Conservation (phyloP, 768 basidiomycete genomes). For the Lactifluus pinguis region DNA sequence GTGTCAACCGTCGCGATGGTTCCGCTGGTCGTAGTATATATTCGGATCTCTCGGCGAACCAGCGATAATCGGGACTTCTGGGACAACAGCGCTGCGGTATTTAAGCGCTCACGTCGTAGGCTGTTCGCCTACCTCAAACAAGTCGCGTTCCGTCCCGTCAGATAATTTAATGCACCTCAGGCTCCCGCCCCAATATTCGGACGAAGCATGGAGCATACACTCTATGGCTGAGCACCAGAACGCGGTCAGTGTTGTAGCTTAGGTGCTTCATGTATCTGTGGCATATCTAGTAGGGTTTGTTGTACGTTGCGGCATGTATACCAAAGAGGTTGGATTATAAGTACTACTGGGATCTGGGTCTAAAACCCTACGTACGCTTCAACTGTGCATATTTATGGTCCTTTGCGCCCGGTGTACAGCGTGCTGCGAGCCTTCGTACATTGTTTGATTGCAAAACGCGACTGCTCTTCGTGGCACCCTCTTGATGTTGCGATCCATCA, state of each 20-base stretch:
- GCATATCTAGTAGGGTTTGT: background rate
- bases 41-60: background rate
- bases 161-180: background rate
- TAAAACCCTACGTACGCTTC: too few relatives aligned
- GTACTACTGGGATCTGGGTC: too few relatives aligned
- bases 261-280: background rate
- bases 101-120: background rate
- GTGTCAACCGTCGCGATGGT: background rate
- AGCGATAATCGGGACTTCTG: background rate
- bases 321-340: background rate
- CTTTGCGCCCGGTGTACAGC: too few relatives aligned
- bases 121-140: background rate
- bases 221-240: background rate
- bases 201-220: background rate
- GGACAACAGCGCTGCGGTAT: background rate
- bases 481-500: slow-evolving; percentile 79
- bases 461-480: slow-evolving; percentile 70
- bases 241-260: background rate
- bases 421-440: too few relatives aligned
- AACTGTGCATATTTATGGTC: too few relatives aligned
- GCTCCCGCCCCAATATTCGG: background rate
- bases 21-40: background rate
- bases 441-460: slow-evolving; percentile 49
- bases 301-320: background rate
- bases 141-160: background rate